Percentiles rank a stretch among this genome's conserved stretches.
These are phyloP conservation scores for Paraurostyla sp. DNA, from an alignment of 73 alveolate genomes.

Conservation along the genomic window DNA sequence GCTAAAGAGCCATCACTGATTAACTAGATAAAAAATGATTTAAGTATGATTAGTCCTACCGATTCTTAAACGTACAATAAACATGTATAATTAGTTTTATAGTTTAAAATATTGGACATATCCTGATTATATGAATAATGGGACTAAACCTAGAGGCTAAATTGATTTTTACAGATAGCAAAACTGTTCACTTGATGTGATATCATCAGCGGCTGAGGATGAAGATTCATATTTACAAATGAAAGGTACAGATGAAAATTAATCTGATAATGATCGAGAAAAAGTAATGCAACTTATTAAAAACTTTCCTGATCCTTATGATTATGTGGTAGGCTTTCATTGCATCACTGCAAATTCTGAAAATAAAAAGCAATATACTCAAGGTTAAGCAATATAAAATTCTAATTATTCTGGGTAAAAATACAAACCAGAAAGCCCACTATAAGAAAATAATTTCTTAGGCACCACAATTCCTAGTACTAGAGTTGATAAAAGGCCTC, in stretches of 20 bases:
- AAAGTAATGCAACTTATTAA: neutral
- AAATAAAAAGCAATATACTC: neutral
- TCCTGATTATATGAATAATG: neutral
- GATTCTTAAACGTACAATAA: neutral
- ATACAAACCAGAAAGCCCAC: neutral
- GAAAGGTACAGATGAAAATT: neutral
- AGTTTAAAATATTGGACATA: conserved; percentile 30
- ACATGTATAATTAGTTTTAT: neutral
- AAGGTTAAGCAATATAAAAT: neutral
- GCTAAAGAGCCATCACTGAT: conserved; percentile 16
- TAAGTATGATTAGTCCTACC: neutral
- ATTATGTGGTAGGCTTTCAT: conserved; percentile 19
- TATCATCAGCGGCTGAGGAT: conserved; percentile 11
- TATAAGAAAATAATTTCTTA: neutral
- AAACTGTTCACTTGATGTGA: neutral
- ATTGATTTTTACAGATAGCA: neutral
- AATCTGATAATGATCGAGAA: neutral
- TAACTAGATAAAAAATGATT: neutral
- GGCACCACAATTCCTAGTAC: neutral
- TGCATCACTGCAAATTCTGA: neutral
- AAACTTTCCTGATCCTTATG: conserved; percentile 28
- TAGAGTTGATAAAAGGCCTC: conserved; percentile 25
- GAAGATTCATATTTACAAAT: neutral
- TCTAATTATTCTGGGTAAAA: neutral
- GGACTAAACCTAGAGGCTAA: neutral